These are phyloP conservation scores for Sungouiozyma intestinalis DNA, from an alignment of 805 yeast species.

Conservation along the genomic window DNA sequence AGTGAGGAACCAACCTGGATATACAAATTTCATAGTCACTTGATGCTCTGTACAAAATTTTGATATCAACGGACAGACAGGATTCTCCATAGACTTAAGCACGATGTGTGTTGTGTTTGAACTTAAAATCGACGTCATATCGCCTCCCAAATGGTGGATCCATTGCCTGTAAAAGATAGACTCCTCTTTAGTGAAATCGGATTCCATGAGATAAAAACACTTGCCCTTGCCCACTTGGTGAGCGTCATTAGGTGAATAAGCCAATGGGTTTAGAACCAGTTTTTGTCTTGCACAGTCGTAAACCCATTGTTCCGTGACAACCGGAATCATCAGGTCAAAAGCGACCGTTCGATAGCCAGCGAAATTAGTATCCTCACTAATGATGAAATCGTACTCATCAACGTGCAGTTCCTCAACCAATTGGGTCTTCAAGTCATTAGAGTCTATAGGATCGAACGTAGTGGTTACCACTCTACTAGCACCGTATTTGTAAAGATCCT, in stretches of 20 bases:
- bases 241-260: slow-evolving; percentile 61
- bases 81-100: not conserved
- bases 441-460: too few species aligned
- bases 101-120: not conserved
- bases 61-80: not conserved
- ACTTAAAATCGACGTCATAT: slow-evolving; percentile 33
- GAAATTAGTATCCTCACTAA: slow-evolving; percentile 11
- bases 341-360: slow-evolving; percentile 17
- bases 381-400: slow-evolving; percentile 9
- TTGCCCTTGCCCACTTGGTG: slow-evolving; percentile 51
- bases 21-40: slow-evolving; percentile 37
- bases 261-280: slow-evolving; percentile 12
- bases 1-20: slow-evolving; percentile 57
- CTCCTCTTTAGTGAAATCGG: slow-evolving; percentile 50
- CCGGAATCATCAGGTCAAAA: slow-evolving; percentile 21
- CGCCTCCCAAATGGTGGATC: slow-evolving; percentile 62
- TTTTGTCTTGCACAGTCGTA: slow-evolving; percentile 11
- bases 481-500: too few species aligned
- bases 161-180: slow-evolving; percentile 55
- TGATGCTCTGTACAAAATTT: slow-evolving; percentile 19
- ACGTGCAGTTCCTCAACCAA: not conserved
- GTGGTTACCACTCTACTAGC: too few species aligned
- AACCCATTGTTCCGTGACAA: slow-evolving; percentile 18
- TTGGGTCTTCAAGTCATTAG: not conserved
- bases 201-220: slow-evolving; percentile 44